phyloP scores from a whole-genome alignment of 352 stramenopile genomes.

The Globisporangium cederbergense region DNA sequence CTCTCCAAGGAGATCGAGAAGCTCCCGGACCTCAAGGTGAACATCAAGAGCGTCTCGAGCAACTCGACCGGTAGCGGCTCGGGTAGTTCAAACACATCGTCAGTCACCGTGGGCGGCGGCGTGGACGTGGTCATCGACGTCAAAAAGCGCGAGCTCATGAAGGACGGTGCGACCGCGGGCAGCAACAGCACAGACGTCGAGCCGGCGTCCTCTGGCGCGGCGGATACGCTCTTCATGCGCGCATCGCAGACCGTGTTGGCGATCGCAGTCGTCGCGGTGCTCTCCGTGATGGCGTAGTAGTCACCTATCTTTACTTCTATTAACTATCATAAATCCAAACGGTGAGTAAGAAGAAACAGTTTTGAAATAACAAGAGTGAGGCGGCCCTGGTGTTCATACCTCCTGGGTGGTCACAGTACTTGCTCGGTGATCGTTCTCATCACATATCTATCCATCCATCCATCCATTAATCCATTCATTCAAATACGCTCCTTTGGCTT shows the following conservation, averaged over 20 bases:
- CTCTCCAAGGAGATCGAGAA: conserved; percentile 21
- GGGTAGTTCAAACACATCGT: background rate
- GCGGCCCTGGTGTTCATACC: background rate
- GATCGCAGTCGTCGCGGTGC: conserved; percentile 6
- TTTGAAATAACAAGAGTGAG: background rate
- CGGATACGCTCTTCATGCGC: background rate
- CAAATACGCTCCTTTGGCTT: background rate
- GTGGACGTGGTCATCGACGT: conserved; percentile 44
- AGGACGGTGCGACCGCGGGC: conserved; percentile 8
- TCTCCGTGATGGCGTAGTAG: conserved; percentile 5
- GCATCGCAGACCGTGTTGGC: conserved; percentile 6
- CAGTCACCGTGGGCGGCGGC: conserved; percentile 4
- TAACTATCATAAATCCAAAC: background rate
- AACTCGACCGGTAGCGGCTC: conserved; percentile 1
- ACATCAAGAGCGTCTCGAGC: conserved; percentile 21
- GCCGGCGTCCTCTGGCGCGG: background rate
- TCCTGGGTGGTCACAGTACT: background rate
- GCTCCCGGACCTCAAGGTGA: conserved; percentile 24
- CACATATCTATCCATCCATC: background rate
- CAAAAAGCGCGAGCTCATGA: conserved; percentile 44
- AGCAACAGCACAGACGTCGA: conserved; percentile 9
- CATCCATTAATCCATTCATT: background rate
- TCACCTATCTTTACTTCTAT: background rate
- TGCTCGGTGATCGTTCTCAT: background rate
- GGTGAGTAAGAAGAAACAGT: conserved; percentile 1